Percentiles rank a stretch among this genome's conserved stretches.
Conservation (phyloP, 306 rosid genomes). For the Cucurbita ficifolia region DNA sequence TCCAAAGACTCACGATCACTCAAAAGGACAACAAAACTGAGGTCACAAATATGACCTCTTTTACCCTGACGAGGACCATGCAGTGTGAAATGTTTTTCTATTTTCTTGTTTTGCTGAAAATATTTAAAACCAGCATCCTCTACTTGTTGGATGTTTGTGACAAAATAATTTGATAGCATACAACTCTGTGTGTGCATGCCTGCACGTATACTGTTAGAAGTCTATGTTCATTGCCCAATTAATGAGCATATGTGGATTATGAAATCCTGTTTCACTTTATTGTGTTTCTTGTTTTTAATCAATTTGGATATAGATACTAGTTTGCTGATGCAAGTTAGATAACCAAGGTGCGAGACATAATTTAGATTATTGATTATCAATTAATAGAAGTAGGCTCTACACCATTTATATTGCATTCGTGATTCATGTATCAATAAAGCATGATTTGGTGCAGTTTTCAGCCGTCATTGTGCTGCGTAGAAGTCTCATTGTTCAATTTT, state of each 20-base stretch:
- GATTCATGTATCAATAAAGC: neutral
- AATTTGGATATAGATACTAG: no score
- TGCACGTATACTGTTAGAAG: neutral
- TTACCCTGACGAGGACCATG: neutral
- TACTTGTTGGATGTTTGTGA: neutral
- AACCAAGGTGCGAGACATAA: neutral
- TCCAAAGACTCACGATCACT: neutral
- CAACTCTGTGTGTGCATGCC: neutral
- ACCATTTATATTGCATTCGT: neutral
- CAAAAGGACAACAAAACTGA: neutral
- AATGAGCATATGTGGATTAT: neutral
- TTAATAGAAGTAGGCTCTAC: neutral
- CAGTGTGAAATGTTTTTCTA: neutral
- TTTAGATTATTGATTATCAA: neutral
- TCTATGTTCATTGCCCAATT: neutral
- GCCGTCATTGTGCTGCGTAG: neutral
- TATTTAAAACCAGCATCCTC: neutral
- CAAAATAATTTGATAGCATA: neutral
- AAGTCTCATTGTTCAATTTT: neutral
- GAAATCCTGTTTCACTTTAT: neutral
- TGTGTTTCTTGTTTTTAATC: no score
- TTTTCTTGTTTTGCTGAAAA: neutral
- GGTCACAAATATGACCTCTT: neutral
- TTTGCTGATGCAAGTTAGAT: neutral
- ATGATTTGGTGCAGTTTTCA: neutral